phyloP scores from a whole-genome alignment of 345 rosid species.

The Aegle marmelos region DNA sequence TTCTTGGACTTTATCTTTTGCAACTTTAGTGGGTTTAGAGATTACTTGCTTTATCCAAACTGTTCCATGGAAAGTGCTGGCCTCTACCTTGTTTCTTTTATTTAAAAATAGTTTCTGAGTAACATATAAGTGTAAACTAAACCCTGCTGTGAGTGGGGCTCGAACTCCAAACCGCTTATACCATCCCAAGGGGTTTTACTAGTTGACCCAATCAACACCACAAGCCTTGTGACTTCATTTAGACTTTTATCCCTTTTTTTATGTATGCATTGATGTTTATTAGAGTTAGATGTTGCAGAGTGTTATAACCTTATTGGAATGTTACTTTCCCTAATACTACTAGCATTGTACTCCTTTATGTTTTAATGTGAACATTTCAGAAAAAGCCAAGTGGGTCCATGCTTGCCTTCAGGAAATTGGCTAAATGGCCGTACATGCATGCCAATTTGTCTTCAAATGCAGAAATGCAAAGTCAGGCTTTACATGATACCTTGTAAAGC shows the following conservation, averaged over 20 bases:
- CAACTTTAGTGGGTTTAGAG: no score
- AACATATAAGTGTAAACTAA: background rate
- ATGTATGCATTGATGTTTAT: background rate
- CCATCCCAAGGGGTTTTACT: background rate
- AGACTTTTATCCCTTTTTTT: background rate
- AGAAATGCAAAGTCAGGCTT: constrained; percentile 28
- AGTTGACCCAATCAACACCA: background rate
- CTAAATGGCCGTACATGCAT: constrained; percentile 18
- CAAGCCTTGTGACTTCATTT: background rate
- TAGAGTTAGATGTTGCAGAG: background rate
- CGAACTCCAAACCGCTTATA: background rate
- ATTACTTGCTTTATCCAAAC: no score
- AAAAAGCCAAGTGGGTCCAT: constrained; percentile 18
- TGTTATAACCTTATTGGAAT: background rate
- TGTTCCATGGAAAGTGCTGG: background rate
- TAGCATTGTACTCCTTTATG: background rate
- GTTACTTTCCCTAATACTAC: background rate
- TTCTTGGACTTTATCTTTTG: background rate
- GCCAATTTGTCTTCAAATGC: constrained; percentile 28
- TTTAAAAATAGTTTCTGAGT: background rate
- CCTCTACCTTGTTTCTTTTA: no score
- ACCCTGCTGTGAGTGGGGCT: background rate
- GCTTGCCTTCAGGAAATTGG: constrained; percentile 14
- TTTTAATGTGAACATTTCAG: constrained; percentile 31
- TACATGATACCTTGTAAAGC: constrained; percentile 30